Evolutionary conservation across 768 basidiomycete species (phyloP).

Genomic region (Peribolospora baueri): DNA sequence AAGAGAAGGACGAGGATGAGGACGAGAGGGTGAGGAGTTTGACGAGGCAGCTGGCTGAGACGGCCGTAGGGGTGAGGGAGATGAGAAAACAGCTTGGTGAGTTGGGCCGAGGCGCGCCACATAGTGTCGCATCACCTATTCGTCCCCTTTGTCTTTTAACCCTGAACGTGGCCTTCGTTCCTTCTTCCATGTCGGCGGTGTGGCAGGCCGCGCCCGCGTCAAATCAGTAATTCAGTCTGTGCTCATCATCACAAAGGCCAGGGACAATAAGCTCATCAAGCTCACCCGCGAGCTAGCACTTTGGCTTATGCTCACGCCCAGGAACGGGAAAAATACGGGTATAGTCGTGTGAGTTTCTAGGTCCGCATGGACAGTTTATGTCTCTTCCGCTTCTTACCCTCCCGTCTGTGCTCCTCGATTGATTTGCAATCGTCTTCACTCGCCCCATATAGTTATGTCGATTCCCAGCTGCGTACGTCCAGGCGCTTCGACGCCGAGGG

Average conservation of each 20-base stretch:
- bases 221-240: constrained; percentile 75
- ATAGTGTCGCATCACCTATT: neutral
- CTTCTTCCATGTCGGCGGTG: neutral
- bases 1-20: constrained; percentile 35
- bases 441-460: constrained; percentile 49
- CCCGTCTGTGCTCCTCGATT: neutral
- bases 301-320: constrained; percentile 78
- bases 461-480: constrained; percentile 64
- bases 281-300: constrained; percentile 80
- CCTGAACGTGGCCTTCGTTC: neutral
- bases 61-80: constrained; percentile 85
- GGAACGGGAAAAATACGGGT: constrained; percentile 36
- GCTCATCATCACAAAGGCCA: constrained; percentile 87
- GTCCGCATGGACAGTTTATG: constrained; percentile 7
- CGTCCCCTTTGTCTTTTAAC: neutral
- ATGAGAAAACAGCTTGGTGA: constrained; percentile 95
- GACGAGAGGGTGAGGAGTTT: constrained; percentile 33
- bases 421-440: neutral
- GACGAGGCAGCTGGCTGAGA: constrained; percentile 83
- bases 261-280: constrained; percentile 87
- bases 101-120: constrained; percentile 1
- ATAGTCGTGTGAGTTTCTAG: constrained; percentile 46
- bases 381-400: neutral
- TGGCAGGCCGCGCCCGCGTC: constrained; percentile 65
- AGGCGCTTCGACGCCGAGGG: constrained; percentile 84